phyloP scores from a whole-genome alignment of 176 grass and related monocot genomes.

The Hordeum vulgare region DNA sequence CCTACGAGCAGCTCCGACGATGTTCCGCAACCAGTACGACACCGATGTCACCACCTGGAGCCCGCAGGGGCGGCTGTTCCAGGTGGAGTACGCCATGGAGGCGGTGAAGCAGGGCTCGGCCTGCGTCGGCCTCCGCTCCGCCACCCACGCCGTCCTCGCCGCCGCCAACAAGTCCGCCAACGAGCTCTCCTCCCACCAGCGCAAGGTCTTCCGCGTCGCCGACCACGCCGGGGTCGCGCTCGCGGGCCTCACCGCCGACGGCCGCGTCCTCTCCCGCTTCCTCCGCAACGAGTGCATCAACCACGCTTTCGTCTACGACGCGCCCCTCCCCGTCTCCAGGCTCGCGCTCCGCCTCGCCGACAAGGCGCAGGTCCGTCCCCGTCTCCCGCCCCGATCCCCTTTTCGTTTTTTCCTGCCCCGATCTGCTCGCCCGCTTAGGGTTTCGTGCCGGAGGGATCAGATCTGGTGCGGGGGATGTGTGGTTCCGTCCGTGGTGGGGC shows the following conservation, averaged over 20 bases:
- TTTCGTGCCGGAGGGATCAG: background rate
- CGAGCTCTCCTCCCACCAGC: constrained; percentile 90
- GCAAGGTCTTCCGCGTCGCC: constrained; percentile 78
- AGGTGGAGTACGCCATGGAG: constrained; percentile 99
- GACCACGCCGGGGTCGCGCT: constrained; percentile 91
- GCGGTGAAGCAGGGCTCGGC: constrained; percentile 98
- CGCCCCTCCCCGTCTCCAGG: constrained; percentile 66
- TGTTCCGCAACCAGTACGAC: constrained; percentile 97
- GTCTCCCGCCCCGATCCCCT: background rate
- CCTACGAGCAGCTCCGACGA: constrained; percentile 3
- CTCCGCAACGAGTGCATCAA: constrained; percentile 94
- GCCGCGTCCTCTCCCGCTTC: constrained; percentile 73
- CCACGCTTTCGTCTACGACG: constrained; percentile 86
- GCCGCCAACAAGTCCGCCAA: constrained; percentile 80
- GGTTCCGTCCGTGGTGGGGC: background rate
- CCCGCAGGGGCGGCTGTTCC: constrained; percentile 85
- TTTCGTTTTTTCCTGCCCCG: background rate
- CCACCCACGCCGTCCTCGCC: constrained; percentile 57
- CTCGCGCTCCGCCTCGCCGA: constrained; percentile 81
- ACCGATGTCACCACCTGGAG: constrained; percentile 96
- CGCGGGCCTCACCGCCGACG: constrained; percentile 82
- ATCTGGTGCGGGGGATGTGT: background rate
- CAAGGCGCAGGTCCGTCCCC: constrained; percentile 72
- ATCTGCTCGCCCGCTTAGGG: background rate
- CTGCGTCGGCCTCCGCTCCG: constrained; percentile 77